Evolutionary conservation across 352 stramenopile genomes (phyloP), one percentile per base, ranked within the genome.

Genomic region (Globisporangium spinosum): DNA sequence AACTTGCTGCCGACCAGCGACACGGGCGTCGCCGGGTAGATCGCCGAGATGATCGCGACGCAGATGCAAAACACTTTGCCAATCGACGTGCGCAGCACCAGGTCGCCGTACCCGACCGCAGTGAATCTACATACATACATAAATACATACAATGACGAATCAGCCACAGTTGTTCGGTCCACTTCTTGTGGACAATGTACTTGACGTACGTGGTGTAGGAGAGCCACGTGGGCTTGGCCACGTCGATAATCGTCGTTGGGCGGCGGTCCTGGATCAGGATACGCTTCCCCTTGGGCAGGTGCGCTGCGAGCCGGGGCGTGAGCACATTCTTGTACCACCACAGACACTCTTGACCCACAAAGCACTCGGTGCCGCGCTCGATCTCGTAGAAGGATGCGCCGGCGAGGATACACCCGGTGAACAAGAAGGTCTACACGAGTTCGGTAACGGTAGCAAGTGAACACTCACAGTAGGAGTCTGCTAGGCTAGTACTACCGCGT

Each of bases 11-110:
- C 86, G 17, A 94, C 83, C 8, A 94, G 69, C 3, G 81, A 89
- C 25, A 94, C 62, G 13, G 86, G 86, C 86, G 93, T 94, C 0
- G 86, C 79, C 7, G 82, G 90, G 66, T 93, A 93, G 65, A 82
- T 89, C 9, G 80, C 85, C 13, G 76, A 76, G 51, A 82, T 72
- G 40, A 94, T 76, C 25, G 84, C 82, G n/a, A 89, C 77, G 53
- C 83, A 74, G 10, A 94, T 84, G 45, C 69, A 77, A 32, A 94
- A 87, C 22, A 90, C 66, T 13, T 85, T 80, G 20, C 86, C 86
- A 13, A 94, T 73, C 13, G 81, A 70, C 12, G 86, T 93, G 12
- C 84, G 77, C 4, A 83, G 72, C 8, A 79, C 64, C 32, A 93
- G 67, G 35, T 94, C 86, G n/a, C 86, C 86, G 38, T 92, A 93